Conservation (phyloP, 495 filamentous ascomycete species). For the Aspergillus ostianus region DNA sequence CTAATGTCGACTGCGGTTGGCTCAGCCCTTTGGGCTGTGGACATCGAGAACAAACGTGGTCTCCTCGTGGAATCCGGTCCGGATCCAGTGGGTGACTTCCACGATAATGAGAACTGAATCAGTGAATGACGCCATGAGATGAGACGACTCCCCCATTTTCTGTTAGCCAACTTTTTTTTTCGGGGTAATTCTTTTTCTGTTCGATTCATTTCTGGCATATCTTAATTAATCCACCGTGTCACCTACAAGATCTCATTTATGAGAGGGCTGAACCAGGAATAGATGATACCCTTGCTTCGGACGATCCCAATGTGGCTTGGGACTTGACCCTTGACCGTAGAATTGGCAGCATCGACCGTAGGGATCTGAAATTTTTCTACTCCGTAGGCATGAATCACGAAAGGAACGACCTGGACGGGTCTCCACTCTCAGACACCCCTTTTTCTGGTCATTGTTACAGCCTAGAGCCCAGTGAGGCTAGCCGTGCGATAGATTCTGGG, state of each 20-base stretch:
- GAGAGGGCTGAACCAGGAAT: background rate
- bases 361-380: background rate
- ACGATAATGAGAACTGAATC: constrained; percentile 27
- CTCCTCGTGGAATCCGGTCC: constrained; percentile 24
- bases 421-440: background rate
- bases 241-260: background rate
- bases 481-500: background rate
- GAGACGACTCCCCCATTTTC: background rate
- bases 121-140: constrained; percentile 29
- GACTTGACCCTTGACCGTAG: background rate
- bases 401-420: background rate
- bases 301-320: background rate
- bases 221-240: background rate
- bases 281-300: background rate
- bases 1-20: constrained; percentile 64
- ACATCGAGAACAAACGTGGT: constrained; percentile 51
- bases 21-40: constrained; percentile 60
- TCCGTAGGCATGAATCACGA: background rate
- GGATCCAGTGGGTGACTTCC: constrained; percentile 24
- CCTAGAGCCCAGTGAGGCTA: background rate
- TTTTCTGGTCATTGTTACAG: background rate
- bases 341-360: background rate
- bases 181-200: background rate
- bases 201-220: background rate
- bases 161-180: background rate